Evolutionary conservation across 176 grass and related monocot genomes (phyloP).

Genomic region (Paspalum vaginatum): DNA sequence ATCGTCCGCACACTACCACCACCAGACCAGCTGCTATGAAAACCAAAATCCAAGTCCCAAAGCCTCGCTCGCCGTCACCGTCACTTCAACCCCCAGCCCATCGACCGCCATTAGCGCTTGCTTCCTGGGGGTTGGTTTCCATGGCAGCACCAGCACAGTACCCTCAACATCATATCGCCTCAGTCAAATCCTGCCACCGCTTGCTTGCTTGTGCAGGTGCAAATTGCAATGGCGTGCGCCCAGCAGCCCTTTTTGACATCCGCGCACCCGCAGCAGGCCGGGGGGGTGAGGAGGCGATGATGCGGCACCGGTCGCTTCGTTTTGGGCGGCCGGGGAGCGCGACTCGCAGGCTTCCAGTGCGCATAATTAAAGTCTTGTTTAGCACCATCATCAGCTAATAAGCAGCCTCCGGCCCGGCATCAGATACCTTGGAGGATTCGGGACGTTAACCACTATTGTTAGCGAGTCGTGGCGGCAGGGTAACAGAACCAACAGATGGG

Average conservation of each 20-base stretch:
- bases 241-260: conserved; percentile 28
- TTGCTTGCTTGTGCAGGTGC: conserved; percentile 29
- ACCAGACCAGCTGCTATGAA: conserved; percentile 36
- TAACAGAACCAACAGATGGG: background rate
- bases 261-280: too few relatives aligned
- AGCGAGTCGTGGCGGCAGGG: conserved; percentile 9
- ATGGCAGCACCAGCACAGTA: conserved; percentile 8
- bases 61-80: conserved; percentile 19
- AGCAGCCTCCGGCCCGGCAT: background rate
- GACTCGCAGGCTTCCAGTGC: conserved; percentile 12
- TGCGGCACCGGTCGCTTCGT: background rate
- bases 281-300: background rate
- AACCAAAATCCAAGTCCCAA: conserved; percentile 48
- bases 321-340: background rate
- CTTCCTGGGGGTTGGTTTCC: conserved; percentile 45
- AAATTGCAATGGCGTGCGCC: conserved; percentile 26
- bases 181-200: conserved; percentile 45
- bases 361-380: conserved; percentile 29
- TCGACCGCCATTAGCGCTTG: conserved; percentile 40
- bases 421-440: conserved; percentile 51
- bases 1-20: too few relatives aligned
- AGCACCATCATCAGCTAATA: conserved; percentile 21
- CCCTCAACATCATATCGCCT: conserved; percentile 31
- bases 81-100: conserved; percentile 29
- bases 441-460: conserved; percentile 7